A percentile compares a stretch with the other conserved stretches of the same genome.
Conservation (phyloP, 2,329 filamentous ascomycete genomes). For the Acrodontium crateriforme region DNA sequence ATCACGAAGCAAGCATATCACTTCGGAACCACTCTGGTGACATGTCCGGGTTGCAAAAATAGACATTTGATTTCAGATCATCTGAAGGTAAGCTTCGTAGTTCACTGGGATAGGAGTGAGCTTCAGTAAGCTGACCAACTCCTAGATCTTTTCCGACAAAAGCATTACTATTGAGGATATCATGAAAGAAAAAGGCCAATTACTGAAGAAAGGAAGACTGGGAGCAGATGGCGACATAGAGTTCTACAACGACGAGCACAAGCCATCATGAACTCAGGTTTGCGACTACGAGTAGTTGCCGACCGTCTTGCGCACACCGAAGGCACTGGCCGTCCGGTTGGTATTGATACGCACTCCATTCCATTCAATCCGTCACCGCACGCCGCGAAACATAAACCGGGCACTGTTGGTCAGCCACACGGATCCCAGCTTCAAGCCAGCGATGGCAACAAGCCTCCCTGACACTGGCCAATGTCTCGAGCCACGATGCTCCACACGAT, state of each 20-base stretch:
- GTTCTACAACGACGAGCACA: slow-evolving; percentile 64
- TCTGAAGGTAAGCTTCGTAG: slow-evolving; percentile 39
- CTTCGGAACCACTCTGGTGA: slow-evolving; percentile 73
- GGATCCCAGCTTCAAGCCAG: too few relatives aligned
- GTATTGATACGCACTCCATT: too few relatives aligned
- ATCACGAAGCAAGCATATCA: slow-evolving; percentile 95
- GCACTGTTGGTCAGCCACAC: too few relatives aligned
- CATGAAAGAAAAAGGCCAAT: slow-evolving; percentile 58
- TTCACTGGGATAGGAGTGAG: background rate
- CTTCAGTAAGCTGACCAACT: background rate
- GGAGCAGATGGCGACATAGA: slow-evolving; percentile 76
- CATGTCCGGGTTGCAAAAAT: slow-evolving; percentile 73
- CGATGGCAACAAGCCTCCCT: too few relatives aligned
- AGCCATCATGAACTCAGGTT: too few relatives aligned
- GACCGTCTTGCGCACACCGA: too few relatives aligned
- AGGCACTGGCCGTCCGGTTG: too few relatives aligned
- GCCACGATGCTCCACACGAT: too few relatives aligned
- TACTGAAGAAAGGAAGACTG: slow-evolving; percentile 57
- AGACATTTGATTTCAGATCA: slow-evolving; percentile 89
- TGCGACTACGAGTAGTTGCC: too few relatives aligned
- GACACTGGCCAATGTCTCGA: too few relatives aligned
- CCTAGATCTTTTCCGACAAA: slow-evolving; percentile 58
- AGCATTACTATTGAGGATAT: slow-evolving; percentile 63
- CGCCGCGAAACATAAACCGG: too few relatives aligned
- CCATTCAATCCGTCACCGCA: too few relatives aligned